Evolutionary conservation across 2,329 filamentous ascomycete genomes (phyloP).

Genomic region (Hypoxylon sp.): DNA sequence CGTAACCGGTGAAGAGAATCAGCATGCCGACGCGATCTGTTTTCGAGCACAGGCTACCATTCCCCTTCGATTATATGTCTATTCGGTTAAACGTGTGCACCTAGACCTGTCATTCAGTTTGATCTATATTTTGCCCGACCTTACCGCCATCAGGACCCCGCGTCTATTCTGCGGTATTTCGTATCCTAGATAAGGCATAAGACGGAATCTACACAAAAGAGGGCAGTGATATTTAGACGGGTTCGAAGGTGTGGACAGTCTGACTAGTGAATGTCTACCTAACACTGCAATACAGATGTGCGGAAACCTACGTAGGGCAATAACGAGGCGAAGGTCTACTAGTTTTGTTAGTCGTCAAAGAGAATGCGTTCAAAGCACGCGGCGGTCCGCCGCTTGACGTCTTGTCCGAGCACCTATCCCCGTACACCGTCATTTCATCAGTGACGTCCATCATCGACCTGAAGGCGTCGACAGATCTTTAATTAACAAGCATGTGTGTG

Average conservation of each 20-base stretch:
- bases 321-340: background rate
- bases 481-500: background rate
- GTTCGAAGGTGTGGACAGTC: background rate
- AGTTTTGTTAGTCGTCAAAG: background rate
- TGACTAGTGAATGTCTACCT: background rate
- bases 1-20: slow-evolving; percentile 21
- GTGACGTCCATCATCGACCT: background rate
- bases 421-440: background rate
- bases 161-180: slow-evolving; percentile 9
- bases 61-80: slow-evolving; percentile 6
- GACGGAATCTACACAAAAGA: background rate
- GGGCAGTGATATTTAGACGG: background rate
- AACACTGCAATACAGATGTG: background rate
- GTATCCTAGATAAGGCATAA: slow-evolving; percentile 8
- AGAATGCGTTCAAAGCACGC: background rate
- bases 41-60: slow-evolving; percentile 8
- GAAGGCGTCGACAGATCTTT: background rate
- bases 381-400: background rate
- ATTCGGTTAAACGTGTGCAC: background rate
- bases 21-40: slow-evolving; percentile 15
- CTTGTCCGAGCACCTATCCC: background rate
- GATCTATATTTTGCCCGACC: slow-evolving; percentile 9
- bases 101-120: background rate
- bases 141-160: background rate
- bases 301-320: background rate